Percentiles rank a stretch among this genome's conserved stretches.
These are phyloP conservation scores for Scheffersomyces lignicola DNA, from an alignment of 1,139 yeast species.

Conservation along the genomic window DNA sequence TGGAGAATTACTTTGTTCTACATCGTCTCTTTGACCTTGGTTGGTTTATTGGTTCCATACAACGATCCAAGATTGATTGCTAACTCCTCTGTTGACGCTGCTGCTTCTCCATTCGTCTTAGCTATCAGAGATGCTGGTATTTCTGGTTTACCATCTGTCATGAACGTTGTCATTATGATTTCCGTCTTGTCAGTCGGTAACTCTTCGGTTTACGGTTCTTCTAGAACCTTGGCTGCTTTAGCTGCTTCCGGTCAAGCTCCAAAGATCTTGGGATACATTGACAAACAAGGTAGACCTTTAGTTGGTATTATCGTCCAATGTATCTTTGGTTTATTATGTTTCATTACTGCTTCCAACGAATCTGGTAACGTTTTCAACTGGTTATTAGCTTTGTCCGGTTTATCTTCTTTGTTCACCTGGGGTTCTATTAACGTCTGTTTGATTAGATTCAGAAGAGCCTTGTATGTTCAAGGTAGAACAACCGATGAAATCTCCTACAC, in stretches of 20 bases:
- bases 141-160: constrained; percentile 44
- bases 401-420: constrained; percentile 86
- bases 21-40: constrained; percentile 42
- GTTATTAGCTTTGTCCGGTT: constrained; percentile 81
- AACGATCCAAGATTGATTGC: constrained; percentile 31
- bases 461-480: constrained; percentile 62
- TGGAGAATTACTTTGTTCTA: constrained; percentile 49
- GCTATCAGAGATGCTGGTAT: constrained; percentile 45
- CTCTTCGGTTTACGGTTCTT: constrained; percentile 68
- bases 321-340: constrained; percentile 66
- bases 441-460: constrained; percentile 76
- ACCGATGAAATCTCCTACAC: constrained; percentile 67
- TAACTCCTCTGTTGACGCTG: constrained; percentile 36
- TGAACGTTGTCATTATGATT: constrained; percentile 49
- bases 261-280: constrained; percentile 67
- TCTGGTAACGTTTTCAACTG: constrained; percentile 72
- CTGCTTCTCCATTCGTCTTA: constrained; percentile 52
- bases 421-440: constrained; percentile 74
- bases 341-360: constrained; percentile 66
- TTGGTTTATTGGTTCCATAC: constrained; percentile 47
- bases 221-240: constrained; percentile 79
- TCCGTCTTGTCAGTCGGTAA: constrained; percentile 50
- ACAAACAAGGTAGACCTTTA: constrained; percentile 72
- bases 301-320: constrained; percentile 61
- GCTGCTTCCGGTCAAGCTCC: constrained; percentile 87